These are phyloP conservation scores for Alternaria gaisen DNA, from an alignment of 2,329 filamentous ascomycete species.

Conservation along the genomic window DNA sequence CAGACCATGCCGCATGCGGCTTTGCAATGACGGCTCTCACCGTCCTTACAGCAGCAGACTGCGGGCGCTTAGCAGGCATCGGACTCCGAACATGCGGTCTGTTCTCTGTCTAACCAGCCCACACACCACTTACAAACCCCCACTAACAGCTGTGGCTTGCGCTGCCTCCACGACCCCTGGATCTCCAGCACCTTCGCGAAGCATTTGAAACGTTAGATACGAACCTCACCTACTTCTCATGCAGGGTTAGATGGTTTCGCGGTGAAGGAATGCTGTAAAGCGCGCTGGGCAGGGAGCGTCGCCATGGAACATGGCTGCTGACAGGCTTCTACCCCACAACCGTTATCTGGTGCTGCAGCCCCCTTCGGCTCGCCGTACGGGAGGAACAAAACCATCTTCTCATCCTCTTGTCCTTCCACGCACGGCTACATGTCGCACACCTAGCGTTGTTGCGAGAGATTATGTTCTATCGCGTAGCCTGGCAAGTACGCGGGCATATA, in stretches of 20 bases:
- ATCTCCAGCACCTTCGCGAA: slow-evolving; percentile 38
- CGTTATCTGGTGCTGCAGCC: slow-evolving; percentile 15
- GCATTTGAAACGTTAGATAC: slow-evolving; percentile 32
- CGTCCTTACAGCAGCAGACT: slow-evolving; percentile 17
- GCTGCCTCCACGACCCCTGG: slow-evolving; percentile 15
- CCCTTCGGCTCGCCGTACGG: slow-evolving; percentile 14
- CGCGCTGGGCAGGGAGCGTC: slow-evolving; percentile 4
- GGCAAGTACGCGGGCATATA: not conserved
- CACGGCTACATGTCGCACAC: not conserved
- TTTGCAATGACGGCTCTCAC: slow-evolving; percentile 33
- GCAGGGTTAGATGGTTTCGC: slow-evolving; percentile 5
- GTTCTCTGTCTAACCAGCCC: slow-evolving; percentile 11
- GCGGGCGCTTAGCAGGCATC: slow-evolving; percentile 38
- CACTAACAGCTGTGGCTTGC: slow-evolving; percentile 19
- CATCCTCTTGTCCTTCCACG: not conserved
- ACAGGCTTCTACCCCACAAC: slow-evolving; percentile 24
- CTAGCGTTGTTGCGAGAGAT: not conserved
- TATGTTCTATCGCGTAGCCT: not conserved
- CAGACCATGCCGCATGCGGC: slow-evolving; percentile 13
- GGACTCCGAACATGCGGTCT: slow-evolving; percentile 37
- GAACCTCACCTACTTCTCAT: slow-evolving; percentile 3
- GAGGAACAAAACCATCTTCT: not conserved
- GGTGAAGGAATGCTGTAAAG: slow-evolving; percentile 7
- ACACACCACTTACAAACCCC: slow-evolving; percentile 14
- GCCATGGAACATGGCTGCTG: slow-evolving; percentile 18